phyloP scores from a whole-genome alignment of 306 rosid species.

The Benincasa hispida region DNA sequence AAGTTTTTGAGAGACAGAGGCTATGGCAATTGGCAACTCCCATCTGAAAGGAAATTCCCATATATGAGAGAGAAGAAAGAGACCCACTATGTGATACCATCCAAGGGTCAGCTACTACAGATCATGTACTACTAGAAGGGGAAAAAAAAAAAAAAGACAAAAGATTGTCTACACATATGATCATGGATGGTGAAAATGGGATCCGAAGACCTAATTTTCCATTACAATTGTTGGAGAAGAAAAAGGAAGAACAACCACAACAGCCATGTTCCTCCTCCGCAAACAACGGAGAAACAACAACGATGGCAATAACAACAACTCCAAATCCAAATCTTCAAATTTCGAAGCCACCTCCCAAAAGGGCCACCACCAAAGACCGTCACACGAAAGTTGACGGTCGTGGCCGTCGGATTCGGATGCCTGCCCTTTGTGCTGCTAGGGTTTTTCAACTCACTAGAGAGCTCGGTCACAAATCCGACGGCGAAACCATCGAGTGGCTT shows the following conservation, averaged over 20 bases:
- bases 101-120: conserved; percentile 50
- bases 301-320: not conserved
- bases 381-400: conserved; percentile 95
- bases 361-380: conserved; percentile 67
- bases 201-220: conserved; percentile 84
- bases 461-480: conserved; percentile 87
- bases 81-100: conserved; percentile 45
- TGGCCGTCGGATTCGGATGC: conserved; percentile 99
- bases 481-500: conserved; percentile 93
- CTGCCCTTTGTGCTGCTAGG: conserved; percentile 88
- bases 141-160: conserved; percentile 3
- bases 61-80: conserved; percentile 24
- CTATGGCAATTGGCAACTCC: conserved; percentile 40
- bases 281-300: not conserved
- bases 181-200: conserved; percentile 85
- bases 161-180: conserved; percentile 21
- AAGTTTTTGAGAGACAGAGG: conserved; percentile 36
- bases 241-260: conserved; percentile 19
- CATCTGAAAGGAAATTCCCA: conserved; percentile 59
- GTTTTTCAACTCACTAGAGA: conserved; percentile 87
- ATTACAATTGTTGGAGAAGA: conserved; percentile 64
- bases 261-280: conserved; percentile 30
- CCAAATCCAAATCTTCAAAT: not conserved
- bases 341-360: conserved; percentile 43
- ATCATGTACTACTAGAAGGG: conserved; percentile 10